Evolutionary conservation across 148 eudicot genomes (phyloP).

Genomic region (Camellia japonica): DNA sequence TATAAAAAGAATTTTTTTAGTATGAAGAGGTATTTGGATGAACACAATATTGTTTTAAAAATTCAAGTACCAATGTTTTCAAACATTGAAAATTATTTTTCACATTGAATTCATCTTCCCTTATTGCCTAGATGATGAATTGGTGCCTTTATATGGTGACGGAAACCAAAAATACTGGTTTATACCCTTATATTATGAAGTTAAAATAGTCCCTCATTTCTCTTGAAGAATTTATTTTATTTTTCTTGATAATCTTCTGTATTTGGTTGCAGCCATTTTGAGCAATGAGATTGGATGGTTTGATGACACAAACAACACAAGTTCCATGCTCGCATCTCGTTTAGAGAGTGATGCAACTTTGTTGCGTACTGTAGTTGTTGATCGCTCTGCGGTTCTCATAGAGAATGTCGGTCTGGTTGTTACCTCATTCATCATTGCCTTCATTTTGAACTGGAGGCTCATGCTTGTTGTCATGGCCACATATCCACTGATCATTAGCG

Average conservation of each 20-base stretch:
- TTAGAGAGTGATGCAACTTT: slow-evolving; percentile 89
- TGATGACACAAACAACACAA: slow-evolving; percentile 75
- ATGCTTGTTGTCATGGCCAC: slow-evolving; percentile 80
- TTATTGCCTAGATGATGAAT: too few relatives aligned
- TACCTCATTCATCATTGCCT: slow-evolving; percentile 79
- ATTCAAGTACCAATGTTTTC: too few relatives aligned
- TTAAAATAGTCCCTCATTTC: neutral
- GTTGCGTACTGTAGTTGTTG: slow-evolving; percentile 68
- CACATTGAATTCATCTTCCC: too few relatives aligned
- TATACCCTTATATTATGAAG: neutral
- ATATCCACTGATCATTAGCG: slow-evolving; percentile 85
- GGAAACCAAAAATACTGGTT: too few relatives aligned
- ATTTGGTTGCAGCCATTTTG: slow-evolving; percentile 72
- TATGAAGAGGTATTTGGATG: neutral
- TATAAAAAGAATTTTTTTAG: neutral
- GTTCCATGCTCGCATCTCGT: slow-evolving; percentile 85
- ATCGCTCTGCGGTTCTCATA: slow-evolving; percentile 70
- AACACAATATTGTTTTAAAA: too few relatives aligned
- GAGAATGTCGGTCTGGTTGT: slow-evolving; percentile 74
- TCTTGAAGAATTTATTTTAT: neutral
- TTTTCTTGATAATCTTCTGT: slow-evolving; percentile 6
- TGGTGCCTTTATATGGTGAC: too few relatives aligned
- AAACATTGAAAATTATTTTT: too few relatives aligned
- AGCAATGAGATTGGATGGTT: slow-evolving; percentile 97
- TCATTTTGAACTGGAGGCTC: slow-evolving; percentile 89